These are phyloP conservation scores for Erythrophleum fordii DNA, from an alignment of 306 rosid species.

Conservation along the genomic window DNA sequence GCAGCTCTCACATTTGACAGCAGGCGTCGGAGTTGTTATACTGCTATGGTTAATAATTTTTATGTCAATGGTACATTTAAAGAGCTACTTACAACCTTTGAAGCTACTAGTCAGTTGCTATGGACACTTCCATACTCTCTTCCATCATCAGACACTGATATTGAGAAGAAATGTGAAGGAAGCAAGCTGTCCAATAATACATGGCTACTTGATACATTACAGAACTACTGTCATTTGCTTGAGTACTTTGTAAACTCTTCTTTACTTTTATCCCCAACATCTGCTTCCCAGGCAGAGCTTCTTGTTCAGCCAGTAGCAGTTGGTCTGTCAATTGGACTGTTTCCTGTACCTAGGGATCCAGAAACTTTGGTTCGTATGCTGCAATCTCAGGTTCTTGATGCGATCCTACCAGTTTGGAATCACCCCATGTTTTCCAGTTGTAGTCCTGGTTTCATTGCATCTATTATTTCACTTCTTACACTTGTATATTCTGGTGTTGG, in stretches of 20 bases:
- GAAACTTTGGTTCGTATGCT: slow-evolving; percentile 95
- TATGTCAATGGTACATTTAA: slow-evolving; percentile 95
- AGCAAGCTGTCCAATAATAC: slow-evolving; percentile 67
- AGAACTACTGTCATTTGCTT: slow-evolving; percentile 81
- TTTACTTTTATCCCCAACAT: slow-evolving; percentile 78
- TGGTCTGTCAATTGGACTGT: slow-evolving; percentile 94
- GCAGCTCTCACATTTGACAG: slow-evolving; percentile 81
- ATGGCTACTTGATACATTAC: slow-evolving; percentile 96
- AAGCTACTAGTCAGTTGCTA: slow-evolving; percentile 96
- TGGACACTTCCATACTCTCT: slow-evolving; percentile 77
- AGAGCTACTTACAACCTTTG: slow-evolving; percentile 89
- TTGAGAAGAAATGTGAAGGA: slow-evolving; percentile 70
- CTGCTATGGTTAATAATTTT: slow-evolving; percentile 86
- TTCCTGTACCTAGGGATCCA: slow-evolving; percentile 98
- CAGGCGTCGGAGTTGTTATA: slow-evolving; percentile 84
- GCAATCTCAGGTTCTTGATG: slow-evolving; percentile 96
- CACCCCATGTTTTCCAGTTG: slow-evolving; percentile 82
- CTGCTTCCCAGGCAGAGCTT: slow-evolving; percentile 88
- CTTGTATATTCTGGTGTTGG: slow-evolving; percentile 96
- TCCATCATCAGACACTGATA: slow-evolving; percentile 61
- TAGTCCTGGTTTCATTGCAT: slow-evolving; percentile 83
- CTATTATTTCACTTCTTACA: slow-evolving; percentile 84
- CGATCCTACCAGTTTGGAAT: slow-evolving; percentile 88
- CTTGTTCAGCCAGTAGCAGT: slow-evolving; percentile 97
- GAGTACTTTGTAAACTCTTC: slow-evolving; percentile 97